Base-by-base conservation (phyloP, 2,329 filamentous ascomycete species). In the Verticillium klebahnii region DNA sequence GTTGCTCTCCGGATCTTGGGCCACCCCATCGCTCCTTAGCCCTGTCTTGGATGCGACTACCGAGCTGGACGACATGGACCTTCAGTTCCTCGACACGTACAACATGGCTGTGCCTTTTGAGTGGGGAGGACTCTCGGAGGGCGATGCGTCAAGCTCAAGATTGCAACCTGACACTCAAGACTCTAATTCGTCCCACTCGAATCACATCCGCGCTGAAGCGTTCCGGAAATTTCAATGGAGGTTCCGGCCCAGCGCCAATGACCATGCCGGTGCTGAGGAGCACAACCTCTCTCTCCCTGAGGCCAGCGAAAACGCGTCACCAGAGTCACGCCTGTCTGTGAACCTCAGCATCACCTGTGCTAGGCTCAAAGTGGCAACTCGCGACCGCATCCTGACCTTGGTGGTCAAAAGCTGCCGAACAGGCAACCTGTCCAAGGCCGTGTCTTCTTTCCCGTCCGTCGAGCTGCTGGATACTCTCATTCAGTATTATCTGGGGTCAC, bases 401-500 rank as follows among this genome's bases (percentile, higher is more conserved):
- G 67, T 72, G 1, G 70, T 72, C 8, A 66, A 68, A 3, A 69
- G 69, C 5, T 72, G 69, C n/a, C 65, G 64, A 0, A 64, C 67
- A 0, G 70, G 71, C 19, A 67, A 69, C 7, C 25, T 68, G 0
- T 65, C 69, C 0, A 67, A 67, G 29, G 68, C 67, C 0, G 72
- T 76, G 17, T 71, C 74, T 5, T 77, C 74, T 0, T 78, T 79
- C 12, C 77, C 77, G 0, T 74, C 73, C 0, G 71, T 73, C 0
- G 74, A 78, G 36, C 61, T 78, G 1, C 62, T 79, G 6, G 74
- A 78, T 50, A 72, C 71, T 0, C 64, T 79, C 0, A 69, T 79
- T 0, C 75, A 78, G 57, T 73, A 71, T n/a, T 77, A 72, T 37
- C 67, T 78, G 5, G 69, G 69, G 0, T 68, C 69, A 0, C 69